Evolutionary conservation across 345 rosid genomes (phyloP).

Genomic region (Acer negundo): DNA sequence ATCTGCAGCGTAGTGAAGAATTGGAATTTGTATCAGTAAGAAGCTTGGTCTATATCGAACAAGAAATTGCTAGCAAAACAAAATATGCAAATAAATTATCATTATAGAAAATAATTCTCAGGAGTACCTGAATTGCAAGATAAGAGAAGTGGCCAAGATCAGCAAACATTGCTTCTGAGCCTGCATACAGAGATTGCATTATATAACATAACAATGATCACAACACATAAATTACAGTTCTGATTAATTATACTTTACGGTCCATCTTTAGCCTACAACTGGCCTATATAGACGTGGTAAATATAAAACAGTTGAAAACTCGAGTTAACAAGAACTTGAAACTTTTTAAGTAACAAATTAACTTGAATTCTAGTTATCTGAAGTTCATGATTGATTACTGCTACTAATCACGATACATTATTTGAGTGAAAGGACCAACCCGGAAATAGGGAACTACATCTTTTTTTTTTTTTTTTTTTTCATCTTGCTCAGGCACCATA

Average conservation of each 20-base stretch:
- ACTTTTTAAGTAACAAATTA: too few species aligned
- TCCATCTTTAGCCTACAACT: background rate
- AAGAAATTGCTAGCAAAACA: background rate
- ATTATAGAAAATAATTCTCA: background rate
- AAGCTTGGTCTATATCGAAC: background rate
- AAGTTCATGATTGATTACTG: too few species aligned
- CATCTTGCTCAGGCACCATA: background rate
- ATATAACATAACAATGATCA: background rate
- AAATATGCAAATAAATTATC: background rate
- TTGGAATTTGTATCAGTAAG: conserved; percentile 1
- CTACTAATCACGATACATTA: too few species aligned
- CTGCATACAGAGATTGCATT: conserved; percentile 42
- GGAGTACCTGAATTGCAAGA: conserved; percentile 78
- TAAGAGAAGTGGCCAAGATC: conserved; percentile 99
- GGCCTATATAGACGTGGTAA: background rate
- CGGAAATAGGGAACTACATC: too few species aligned
- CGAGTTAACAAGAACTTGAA: too few species aligned
- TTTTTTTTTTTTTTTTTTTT: too few species aligned
- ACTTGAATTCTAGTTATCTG: too few species aligned
- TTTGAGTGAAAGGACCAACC: background rate
- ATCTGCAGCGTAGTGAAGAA: conserved; percentile 43
- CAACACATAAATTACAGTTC: background rate
- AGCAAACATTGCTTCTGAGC: conserved; percentile 99
- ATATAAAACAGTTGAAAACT: background rate
- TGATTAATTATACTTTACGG: background rate